Base-by-base conservation (phyloP, 306 rosid genomes). In the Ammopiptanthus mongolicus region DNA sequence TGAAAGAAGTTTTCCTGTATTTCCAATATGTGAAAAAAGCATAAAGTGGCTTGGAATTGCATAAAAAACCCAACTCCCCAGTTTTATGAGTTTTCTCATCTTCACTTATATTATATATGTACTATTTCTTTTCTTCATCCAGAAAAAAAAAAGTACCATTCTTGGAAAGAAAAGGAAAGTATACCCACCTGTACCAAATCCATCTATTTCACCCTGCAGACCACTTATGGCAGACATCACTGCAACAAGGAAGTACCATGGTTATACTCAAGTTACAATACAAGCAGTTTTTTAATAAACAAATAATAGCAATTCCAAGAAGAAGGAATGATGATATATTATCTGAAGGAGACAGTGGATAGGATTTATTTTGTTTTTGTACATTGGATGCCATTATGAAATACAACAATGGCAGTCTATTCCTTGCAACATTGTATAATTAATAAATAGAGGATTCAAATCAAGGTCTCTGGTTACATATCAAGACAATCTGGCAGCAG, bases 221-320 rank as follows among this genome's bases (percentile, higher is more conserved):
- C 99, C 99, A 79, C 97, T 95, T 69, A 92, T 88, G 59, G 99
- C 96, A 64, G 99, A 90, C 89, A 86, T 85, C 88, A 95, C 99
- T 92, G 91, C 65, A 80, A 73, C 50, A 79, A 80, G 78, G 75
- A 81, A 79, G 53, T 66, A 62, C 33, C 39, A 17, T 72, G 69
- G 25, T 81, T 68, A 80, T 25, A 70, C 55, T 80, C n/a, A 64
- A 70, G 69, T 42, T 57, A 48, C 25, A 65, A 25, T 5, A 55
- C 65, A 42, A 63, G 29, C 34, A 62, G 19, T 0, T 15, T 13
- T 64, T 52, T 73, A 39, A 76, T 36, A 51, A 60, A 17, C 51
- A 61, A 59, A 56, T 75, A 6, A 31, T 65, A 15, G 56, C 25
- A 58, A 4, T 12, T 57, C 50, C 15, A 31, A 63, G 34, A 47